Percentiles rank a stretch among this genome's conserved stretches.
phyloP scores from a whole-genome alignment of 345 rosid species.

The Eucalyptus pauciflora region DNA sequence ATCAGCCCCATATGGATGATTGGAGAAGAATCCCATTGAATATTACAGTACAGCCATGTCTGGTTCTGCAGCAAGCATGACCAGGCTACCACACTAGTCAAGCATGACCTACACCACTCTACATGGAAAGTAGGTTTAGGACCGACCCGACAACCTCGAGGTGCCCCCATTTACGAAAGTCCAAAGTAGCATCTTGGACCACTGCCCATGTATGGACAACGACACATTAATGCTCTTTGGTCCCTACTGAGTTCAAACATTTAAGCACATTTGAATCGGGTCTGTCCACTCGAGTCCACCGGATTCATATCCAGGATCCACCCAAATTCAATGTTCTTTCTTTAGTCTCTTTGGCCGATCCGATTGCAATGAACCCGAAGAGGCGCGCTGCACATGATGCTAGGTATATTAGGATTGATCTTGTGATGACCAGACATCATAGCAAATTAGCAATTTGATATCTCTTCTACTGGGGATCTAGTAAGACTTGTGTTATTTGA shows the following conservation, averaged over 20 bases:
- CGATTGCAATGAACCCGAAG: no score
- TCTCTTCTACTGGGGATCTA: neutral
- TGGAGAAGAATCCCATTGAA: neutral
- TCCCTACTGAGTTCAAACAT: neutral
- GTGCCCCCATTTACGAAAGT: no score
- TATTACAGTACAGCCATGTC: neutral
- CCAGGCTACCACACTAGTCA: neutral
- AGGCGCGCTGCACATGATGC: no score
- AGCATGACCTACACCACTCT: neutral
- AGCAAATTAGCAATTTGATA: neutral
- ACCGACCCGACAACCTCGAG: no score
- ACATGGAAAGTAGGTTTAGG: no score
- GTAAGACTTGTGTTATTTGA: accelerated
- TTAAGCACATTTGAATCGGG: neutral
- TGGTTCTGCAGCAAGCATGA: neutral
- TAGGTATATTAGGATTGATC: neutral
- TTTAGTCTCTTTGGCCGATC: neutral
- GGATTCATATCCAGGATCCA: neutral
- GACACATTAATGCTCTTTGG: neutral
- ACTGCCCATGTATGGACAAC: neutral
- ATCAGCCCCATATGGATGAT: neutral
- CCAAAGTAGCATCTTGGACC: neutral
- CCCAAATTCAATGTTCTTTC: neutral
- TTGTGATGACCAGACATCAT: accelerated
- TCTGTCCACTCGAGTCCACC: neutral